Conservation (phyloP, 2,329 filamentous ascomycete genomes). For the Colletotrichum chrysophilum region DNA sequence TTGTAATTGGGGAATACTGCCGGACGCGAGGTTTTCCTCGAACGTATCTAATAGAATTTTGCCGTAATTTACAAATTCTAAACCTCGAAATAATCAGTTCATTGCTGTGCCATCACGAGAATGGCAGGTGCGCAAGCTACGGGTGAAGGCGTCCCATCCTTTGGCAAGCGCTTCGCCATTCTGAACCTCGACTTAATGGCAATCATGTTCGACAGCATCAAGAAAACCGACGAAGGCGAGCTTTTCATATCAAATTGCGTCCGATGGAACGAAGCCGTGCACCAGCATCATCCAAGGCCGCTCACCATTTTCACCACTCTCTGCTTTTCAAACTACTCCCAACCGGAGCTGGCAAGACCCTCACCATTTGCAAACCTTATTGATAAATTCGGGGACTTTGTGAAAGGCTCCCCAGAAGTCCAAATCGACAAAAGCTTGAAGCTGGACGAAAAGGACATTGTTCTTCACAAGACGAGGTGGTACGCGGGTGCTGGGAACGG, state of each 20-base stretch:
- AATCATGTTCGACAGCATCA: neutral
- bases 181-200: neutral
- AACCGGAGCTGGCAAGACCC: neutral
- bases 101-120: neutral
- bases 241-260: neutral
- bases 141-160: neutral
- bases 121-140: rapidly evolving
- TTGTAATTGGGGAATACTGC: neutral
- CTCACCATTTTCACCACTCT: neutral
- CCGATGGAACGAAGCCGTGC: neutral
- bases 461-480: neutral
- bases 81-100: neutral
- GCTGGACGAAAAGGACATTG: neutral
- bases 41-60: neutral
- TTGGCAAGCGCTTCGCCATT: neutral
- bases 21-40: neutral
- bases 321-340: neutral
- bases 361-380: neutral
- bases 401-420: neutral
- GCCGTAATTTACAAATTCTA: neutral
- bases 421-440: neutral
- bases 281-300: neutral
- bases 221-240: neutral
- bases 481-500: neutral
- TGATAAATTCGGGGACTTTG: neutral